A percentile compares a stretch with the other conserved stretches of the same genome.
These are phyloP conservation scores for Sordaria brevicollis DNA, from an alignment of 495 filamentous ascomycete species.

Conservation along the genomic window DNA sequence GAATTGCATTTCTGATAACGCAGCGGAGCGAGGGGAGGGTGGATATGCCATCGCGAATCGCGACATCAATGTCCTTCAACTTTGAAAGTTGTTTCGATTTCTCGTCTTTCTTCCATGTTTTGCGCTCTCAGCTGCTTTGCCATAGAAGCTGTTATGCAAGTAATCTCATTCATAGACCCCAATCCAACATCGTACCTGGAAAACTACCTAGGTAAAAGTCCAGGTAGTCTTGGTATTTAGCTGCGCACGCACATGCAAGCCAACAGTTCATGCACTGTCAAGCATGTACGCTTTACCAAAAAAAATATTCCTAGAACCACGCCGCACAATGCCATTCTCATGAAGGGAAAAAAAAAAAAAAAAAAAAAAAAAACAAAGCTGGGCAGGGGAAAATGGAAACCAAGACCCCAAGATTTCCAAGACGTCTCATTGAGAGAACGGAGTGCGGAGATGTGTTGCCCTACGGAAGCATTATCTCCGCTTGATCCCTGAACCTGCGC, in stretches of 20 bases:
- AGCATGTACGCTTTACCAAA: background rate
- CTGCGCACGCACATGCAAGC: no score
- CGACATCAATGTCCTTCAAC: background rate
- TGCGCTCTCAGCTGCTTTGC: background rate
- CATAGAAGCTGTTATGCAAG: background rate
- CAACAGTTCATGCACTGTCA: background rate
- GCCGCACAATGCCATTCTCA: background rate
- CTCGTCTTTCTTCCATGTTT: background rate
- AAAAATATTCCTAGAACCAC: background rate
- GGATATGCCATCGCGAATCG: no score
- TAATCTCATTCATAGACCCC: background rate
- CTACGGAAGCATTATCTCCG: background rate
- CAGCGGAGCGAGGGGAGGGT: no score
- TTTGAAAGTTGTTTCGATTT: background rate
- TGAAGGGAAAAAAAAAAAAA: no score
- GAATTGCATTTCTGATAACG: background rate
- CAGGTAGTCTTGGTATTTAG: no score
- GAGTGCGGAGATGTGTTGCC: background rate
- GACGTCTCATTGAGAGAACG: background rate
- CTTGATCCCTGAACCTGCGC: background rate
- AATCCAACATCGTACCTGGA: background rate
- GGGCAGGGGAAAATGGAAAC: background rate
- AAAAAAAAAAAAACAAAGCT: no score
- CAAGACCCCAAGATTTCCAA: background rate
- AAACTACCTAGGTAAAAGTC: no score